Conservation (phyloP, 2,329 filamentous ascomycete species). For the Plectosphaerella cucumerina region DNA sequence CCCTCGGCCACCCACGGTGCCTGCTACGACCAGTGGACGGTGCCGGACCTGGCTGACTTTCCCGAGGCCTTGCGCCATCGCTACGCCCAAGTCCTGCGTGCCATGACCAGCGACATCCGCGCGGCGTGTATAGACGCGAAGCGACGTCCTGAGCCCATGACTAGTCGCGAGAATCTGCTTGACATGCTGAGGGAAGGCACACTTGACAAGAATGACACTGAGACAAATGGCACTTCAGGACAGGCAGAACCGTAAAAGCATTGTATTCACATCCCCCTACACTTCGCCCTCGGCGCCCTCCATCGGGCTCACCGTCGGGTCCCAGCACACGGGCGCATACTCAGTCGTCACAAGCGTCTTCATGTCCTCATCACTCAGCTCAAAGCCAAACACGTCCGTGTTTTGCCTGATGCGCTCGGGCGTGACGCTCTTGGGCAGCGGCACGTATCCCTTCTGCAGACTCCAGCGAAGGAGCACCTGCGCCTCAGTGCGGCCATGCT, state of each 20-base stretch:
- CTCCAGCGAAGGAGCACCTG: slow-evolving; percentile 80
- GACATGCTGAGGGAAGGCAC: neutral
- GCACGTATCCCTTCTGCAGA: slow-evolving; percentile 72
- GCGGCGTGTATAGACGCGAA: neutral
- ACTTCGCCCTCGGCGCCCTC: slow-evolving; percentile 19
- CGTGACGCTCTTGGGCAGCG: slow-evolving; percentile 70
- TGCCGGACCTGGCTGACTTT: slow-evolving; percentile 12
- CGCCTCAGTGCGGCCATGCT: slow-evolving; percentile 68
- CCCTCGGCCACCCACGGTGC: slow-evolving; percentile 12
- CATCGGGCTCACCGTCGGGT: slow-evolving; percentile 45
- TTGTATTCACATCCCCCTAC: neutral
- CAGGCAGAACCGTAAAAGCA: no score
- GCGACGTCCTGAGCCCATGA: slow-evolving; percentile 13
- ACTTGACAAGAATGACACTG: no score
- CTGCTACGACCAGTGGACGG: slow-evolving; percentile 13
- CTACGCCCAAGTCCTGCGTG: slow-evolving; percentile 7
- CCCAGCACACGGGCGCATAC: slow-evolving; percentile 53
- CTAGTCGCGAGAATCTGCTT: slow-evolving; percentile 12
- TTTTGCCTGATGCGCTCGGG: slow-evolving; percentile 65
- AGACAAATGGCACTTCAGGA: no score
- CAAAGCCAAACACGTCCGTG: slow-evolving; percentile 49
- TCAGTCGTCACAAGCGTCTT: slow-evolving; percentile 43
- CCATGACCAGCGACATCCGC: slow-evolving; percentile 7
- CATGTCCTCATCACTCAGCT: slow-evolving; percentile 49
- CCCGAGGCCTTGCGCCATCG: slow-evolving; percentile 5